Base-by-base conservation (phyloP, 169 alveolate genomes). In the Babesia ovata region DNA sequence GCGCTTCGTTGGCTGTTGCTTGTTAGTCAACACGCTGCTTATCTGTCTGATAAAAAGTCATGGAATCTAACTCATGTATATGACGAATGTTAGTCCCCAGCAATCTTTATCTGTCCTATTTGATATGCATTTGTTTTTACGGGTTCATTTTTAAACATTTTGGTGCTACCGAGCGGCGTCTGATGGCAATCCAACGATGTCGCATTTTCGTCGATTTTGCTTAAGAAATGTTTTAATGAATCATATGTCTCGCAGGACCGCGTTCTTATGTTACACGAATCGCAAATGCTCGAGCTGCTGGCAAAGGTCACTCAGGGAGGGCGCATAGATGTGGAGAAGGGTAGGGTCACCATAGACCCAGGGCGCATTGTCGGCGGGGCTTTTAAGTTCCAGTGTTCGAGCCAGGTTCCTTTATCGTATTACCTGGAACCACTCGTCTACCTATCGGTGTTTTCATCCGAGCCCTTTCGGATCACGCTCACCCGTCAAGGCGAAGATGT, bases 391-490 rank as follows among this genome's bases (percentile, higher is more conserved):
- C 46, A 74, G 46, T 83, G 85, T 26, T 53, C 78, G 14, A 54
- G 58, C n/a, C 33, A 44, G 9, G 75, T 63, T 19, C 86, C 85
- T 4, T 56, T 75, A 2, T 66, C 83, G n/a, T 83, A 83, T 39
- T 83, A 73, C 52, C 57, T 83, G 75, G 90, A 83, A 61, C 90
- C 90, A 0, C 57, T 83, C 28, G 71, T 83, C 7, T 74, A 63
- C 29, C 83, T 83, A 24, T 54, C 79, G 16, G 83, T 76, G 8
- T 59, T 83, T 22, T 53, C 86, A n/a, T 74, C 90, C 0, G 60
- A 61, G 19, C 70, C 74, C 12, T 56, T 76, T 33, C 13, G 58
- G 49, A 48, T 83, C 13, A 75, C 70, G 24, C 62, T 82, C 14
- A 69, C 50, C 29, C 61, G 76, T 4, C 50, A 50, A 28, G 79